Conservation (phyloP, 2,329 filamentous ascomycete species). For the Hypoxylon sp. region DNA sequence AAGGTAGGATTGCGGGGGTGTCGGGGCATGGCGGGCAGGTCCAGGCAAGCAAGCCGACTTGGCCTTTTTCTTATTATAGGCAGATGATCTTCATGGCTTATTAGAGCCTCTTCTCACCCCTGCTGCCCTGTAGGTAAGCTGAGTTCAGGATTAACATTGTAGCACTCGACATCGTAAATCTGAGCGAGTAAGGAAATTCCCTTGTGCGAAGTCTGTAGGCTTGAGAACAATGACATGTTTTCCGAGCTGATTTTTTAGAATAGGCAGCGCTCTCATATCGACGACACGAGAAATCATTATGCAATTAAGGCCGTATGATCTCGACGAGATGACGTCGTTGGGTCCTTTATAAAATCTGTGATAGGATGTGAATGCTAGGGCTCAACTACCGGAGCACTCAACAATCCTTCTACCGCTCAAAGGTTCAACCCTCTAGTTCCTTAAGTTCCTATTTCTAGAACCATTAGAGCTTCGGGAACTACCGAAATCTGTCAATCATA, state of each 20-base stretch:
- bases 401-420: neutral
- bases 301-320: neutral
- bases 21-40: slow-evolving; percentile 24
- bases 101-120: slow-evolving; percentile 33
- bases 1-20: slow-evolving; percentile 35
- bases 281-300: neutral
- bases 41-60: slow-evolving; percentile 27
- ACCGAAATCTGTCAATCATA: slow-evolving; percentile 4
- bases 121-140: slow-evolving; percentile 9
- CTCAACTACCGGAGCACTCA: neutral
- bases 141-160: slow-evolving; percentile 15
- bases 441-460: neutral
- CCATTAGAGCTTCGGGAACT: slow-evolving; percentile 8
- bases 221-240: neutral
- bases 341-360: neutral
- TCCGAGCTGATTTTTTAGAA: no score
- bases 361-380: neutral
- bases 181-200: neutral
- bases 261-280: neutral
- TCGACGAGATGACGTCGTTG: neutral
- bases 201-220: neutral
- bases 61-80: slow-evolving; percentile 31
- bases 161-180: slow-evolving; percentile 2
- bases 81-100: slow-evolving; percentile 30
- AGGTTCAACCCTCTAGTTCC: neutral